Base-by-base conservation (phyloP, 2,329 filamentous ascomycete genomes). In the Ceratocystis variospora region DNA sequence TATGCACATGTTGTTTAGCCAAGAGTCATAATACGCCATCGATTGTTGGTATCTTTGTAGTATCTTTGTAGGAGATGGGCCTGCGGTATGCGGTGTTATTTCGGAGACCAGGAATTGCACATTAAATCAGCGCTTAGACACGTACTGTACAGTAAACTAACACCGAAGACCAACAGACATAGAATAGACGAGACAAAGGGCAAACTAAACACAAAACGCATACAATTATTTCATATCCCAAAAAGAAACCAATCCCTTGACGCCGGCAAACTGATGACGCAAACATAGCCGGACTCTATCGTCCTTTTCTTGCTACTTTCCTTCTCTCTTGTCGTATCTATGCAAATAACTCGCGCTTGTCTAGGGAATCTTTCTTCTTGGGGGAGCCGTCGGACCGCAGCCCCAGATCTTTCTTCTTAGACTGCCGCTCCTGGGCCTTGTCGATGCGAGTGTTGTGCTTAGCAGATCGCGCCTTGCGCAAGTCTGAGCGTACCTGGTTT, bases 401-500 rank as follows among this genome's bases (percentile, higher is more conserved):
- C 31, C 92, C 91, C 67, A 99, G 76, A 31, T 88, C 85, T 53
- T 85, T 85, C 76, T 84, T 88, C 81, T 88, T 94, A 66, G 85
- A 82, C 72, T 87, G 79, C 69, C 86, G 82, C 73, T 93, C 89
- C 62, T 87, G 80, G 70, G 83, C 79, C 71, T 88, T 85, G 73
- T 96, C 91, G 37, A 86, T 84, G 68, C 94, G 82, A 66, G 82
- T 81, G 70, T 89, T 89, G 78, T 95, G 93, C 71, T 85, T 85
- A 62, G 84, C 83, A 0, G 92, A 90, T 79, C 90, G 91, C 71
- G 83, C 80, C 76, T 84, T 80, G 71, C 90, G 81, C 71, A 96
- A 76, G 70, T 97, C 94, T 50, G 90, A 81, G 70, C 94, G 83
- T 70, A 97, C 85, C 77, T 96, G 90, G 83, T 99, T 99, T 8